These are phyloP conservation scores for Phenoliferia sp. DNA, from an alignment of 1,284 basidiomycete genomes.

Conservation along the genomic window DNA sequence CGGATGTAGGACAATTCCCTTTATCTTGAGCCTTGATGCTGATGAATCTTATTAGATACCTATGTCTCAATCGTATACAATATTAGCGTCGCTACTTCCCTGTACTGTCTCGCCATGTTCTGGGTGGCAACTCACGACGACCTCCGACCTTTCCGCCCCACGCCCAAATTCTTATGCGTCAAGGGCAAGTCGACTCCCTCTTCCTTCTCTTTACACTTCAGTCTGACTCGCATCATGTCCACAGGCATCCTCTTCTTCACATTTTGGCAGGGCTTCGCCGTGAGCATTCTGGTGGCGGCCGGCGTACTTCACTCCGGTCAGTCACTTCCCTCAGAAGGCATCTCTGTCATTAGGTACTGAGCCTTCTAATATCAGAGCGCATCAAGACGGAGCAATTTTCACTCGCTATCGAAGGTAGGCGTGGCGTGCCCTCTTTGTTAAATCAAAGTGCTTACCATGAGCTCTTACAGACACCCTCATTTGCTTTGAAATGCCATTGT, in stretches of 20 bases:
- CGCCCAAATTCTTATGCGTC: slow-evolving; percentile 74
- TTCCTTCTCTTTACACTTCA: too few species aligned
- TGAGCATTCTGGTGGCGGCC: slow-evolving; percentile 82
- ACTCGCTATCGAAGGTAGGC: background rate
- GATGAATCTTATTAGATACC: slow-evolving; percentile 49
- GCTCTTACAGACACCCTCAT: slow-evolving; percentile 69
- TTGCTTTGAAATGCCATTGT: slow-evolving; percentile 96
- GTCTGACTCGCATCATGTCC: too few species aligned
- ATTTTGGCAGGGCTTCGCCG: slow-evolving; percentile 89
- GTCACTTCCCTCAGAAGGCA: background rate
- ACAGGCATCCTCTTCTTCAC: slow-evolving; percentile 93
- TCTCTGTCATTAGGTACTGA: background rate
- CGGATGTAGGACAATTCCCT: slow-evolving; percentile 52
- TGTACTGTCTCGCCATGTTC: slow-evolving; percentile 89
- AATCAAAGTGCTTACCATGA: too few species aligned
- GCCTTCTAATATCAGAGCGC: slow-evolving; percentile 50
- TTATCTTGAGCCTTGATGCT: background rate
- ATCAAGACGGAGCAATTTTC: slow-evolving; percentile 70
- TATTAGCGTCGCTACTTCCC: slow-evolving; percentile 53
- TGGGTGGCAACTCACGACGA: slow-evolving; percentile 86
- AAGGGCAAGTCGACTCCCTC: slow-evolving; percentile 55
- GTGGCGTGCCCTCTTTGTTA: too few species aligned
- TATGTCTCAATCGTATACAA: slow-evolving; percentile 78
- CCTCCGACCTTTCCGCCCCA: slow-evolving; percentile 77
- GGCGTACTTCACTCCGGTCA: slow-evolving; percentile 57